Base-by-base conservation (phyloP, 1,284 basidiomycete genomes). In the Trametes polyzona region DNA sequence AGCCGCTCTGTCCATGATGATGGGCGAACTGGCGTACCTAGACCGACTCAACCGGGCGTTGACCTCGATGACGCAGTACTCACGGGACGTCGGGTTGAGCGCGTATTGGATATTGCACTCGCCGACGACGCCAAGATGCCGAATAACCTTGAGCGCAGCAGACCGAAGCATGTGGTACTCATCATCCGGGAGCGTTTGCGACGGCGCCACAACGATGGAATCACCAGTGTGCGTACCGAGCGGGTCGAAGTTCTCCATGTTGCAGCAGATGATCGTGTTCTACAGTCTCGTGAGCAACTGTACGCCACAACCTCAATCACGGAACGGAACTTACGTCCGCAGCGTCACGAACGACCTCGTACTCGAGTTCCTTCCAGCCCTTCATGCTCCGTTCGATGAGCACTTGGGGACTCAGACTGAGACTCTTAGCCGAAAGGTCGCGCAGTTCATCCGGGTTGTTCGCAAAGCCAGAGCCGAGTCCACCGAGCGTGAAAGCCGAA, bases 21-120 rank as follows among this genome's bases (percentile, higher is more conserved):
- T 51, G 27, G 30, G 11, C 19, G 7, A 29, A 24, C 4, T 7
- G 46, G 14, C n/a, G 19, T 47, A 73, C 85, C 69, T 77, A 81
- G 69, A 72, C 4, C 70, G 71, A 66, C 70, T 70, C 52, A 73
- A 55, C 83, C 95, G 92, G 67, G 95, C 95, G 76, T 97, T 97
- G 73, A 98, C 95, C 75, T 97, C 93, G 71, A 99, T 99, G 66
- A 99, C 96, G 69, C 96, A 93, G 76, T 99, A 99, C 76, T 99
- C 96, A 71, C 87, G 85, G 57, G 88, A 93, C 57, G 84, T 84
- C 23, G 97, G 97, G 76, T 96, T 95, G 60, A 99, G 85, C 4
- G 97, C 97, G 74, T 99, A 99, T 76, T 99, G 97, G 62, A 99
- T 97, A 75, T 98, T 96, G 73, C 95, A 98, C 81, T 99, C 97